phyloP scores from a whole-genome alignment of 768 basidiomycete genomes.

The Naematelia encephala region DNA sequence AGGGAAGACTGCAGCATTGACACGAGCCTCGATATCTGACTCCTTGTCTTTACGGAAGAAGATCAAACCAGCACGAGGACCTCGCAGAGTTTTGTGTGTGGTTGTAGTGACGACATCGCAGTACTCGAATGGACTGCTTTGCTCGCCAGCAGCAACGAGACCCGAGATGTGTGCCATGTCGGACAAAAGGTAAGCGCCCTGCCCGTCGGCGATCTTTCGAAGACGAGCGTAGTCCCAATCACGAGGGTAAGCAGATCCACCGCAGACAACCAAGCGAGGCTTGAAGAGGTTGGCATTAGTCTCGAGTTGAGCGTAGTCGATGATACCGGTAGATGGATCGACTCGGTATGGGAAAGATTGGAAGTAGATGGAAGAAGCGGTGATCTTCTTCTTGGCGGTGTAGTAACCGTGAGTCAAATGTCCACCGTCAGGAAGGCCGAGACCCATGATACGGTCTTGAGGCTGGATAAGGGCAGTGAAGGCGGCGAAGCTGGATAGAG shows the following conservation, averaged over 20 bases:
- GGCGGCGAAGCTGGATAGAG: slow-evolving; percentile 74
- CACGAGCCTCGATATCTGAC: slow-evolving; percentile 88
- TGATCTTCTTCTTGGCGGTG: slow-evolving; percentile 99
- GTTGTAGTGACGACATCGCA: slow-evolving; percentile 98
- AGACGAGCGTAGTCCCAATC: slow-evolving; percentile 93
- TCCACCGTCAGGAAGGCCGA: slow-evolving; percentile 95
- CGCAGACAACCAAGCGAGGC: slow-evolving; percentile 90
- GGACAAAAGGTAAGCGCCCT: slow-evolving; percentile 89
- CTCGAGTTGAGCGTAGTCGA: slow-evolving; percentile 79
- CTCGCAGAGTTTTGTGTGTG: slow-evolving; percentile 99
- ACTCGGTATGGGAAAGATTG: slow-evolving; percentile 88
- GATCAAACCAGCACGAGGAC: slow-evolving; percentile 94
- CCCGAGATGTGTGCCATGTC: slow-evolving; percentile 98
- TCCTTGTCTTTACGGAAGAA: slow-evolving; percentile 95
- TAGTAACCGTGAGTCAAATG: slow-evolving; percentile 98
- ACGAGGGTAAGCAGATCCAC: slow-evolving; percentile 96
- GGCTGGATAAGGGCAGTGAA: slow-evolving; percentile 94
- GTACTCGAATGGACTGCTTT: slow-evolving; percentile 86
- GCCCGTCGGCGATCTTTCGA: slow-evolving; percentile 73
- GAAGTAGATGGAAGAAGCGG: slow-evolving; percentile 99
- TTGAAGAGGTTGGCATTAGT: slow-evolving; percentile 92
- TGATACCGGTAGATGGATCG: slow-evolving; percentile 73
- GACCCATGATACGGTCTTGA: slow-evolving; percentile 97
- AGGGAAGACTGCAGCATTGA: slow-evolving; percentile 98
- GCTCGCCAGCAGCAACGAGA: slow-evolving; percentile 84